phyloP scores from a whole-genome alignment of 352 stramenopile genomes.

The Phytophthora parvispora region DNA sequence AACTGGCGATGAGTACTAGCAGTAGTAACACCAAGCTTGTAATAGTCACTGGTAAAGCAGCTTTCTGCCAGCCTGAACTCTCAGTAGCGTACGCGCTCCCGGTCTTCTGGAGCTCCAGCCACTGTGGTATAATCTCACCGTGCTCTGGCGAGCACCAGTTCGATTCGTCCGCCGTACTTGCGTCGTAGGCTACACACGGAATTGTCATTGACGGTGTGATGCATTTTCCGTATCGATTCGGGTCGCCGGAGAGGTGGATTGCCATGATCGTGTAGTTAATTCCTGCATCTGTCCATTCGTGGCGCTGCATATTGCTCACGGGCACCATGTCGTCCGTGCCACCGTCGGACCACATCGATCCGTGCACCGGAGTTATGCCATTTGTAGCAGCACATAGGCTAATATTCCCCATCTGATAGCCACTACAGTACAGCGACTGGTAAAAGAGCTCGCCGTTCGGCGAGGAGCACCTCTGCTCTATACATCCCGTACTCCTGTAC shows the following conservation, averaged over 20 bases:
- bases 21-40: conserved; percentile 22
- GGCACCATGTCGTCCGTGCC: conserved; percentile 48
- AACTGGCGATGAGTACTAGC: conserved; percentile 8
- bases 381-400: conserved; percentile 42
- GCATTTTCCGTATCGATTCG: conserved; percentile 56
- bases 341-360: conserved; percentile 58
- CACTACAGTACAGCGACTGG: conserved; percentile 46
- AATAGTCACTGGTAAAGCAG: conserved; percentile 24
- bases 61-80: conserved; percentile 26
- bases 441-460: conserved; percentile 44
- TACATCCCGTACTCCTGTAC: conserved; percentile 41
- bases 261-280: conserved; percentile 40
- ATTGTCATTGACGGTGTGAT: conserved; percentile 54
- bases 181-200: conserved; percentile 44
- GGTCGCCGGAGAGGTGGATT: conserved; percentile 49
- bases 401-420: conserved; percentile 40
- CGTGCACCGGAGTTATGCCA: conserved; percentile 39
- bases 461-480: conserved; percentile 40
- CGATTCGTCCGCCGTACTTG: conserved; percentile 4
- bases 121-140: conserved; percentile 47
- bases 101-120: conserved; percentile 41
- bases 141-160: conserved; percentile 41
- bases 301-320: conserved; percentile 37
- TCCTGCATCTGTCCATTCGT: conserved; percentile 42
- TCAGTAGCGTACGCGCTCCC: conserved; percentile 1